Conservation (phyloP, 2,329 filamentous ascomycete species). For the Hypoxylon sp. region DNA sequence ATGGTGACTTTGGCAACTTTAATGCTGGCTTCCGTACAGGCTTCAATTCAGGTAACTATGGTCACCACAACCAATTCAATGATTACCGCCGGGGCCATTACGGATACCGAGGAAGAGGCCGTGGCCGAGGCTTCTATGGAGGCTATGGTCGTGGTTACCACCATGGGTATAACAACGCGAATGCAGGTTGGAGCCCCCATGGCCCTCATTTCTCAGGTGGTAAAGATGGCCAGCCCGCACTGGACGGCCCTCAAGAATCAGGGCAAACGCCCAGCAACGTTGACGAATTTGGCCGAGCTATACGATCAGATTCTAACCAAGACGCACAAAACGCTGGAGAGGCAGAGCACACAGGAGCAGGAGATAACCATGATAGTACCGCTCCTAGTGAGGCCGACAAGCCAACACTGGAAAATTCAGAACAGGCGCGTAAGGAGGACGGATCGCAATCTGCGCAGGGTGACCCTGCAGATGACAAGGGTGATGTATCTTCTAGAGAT, state of each 20-base stretch:
- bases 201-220: slow-evolving; percentile 41
- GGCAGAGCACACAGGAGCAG: slow-evolving; percentile 39
- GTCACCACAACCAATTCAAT: slow-evolving; percentile 80
- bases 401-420: slow-evolving; percentile 45
- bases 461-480: slow-evolving; percentile 50
- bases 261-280: slow-evolving; percentile 50
- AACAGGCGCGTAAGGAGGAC: slow-evolving; percentile 49
- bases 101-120: slow-evolving; percentile 76
- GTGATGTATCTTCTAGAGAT: slow-evolving; percentile 54
- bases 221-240: slow-evolving; percentile 41
- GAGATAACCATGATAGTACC: slow-evolving; percentile 45
- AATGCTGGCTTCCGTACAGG: slow-evolving; percentile 82
- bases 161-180: slow-evolving; percentile 57
- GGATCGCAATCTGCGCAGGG: slow-evolving; percentile 47
- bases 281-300: slow-evolving; percentile 58
- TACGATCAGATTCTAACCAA: slow-evolving; percentile 48
- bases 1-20: slow-evolving; percentile 84
- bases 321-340: slow-evolving; percentile 46
- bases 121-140: slow-evolving; percentile 67
- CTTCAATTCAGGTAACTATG: slow-evolving; percentile 86
- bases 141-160: slow-evolving; percentile 69
- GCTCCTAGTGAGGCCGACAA: slow-evolving; percentile 41
- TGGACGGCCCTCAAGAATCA: slow-evolving; percentile 44
- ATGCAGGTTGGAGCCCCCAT: slow-evolving; percentile 48
- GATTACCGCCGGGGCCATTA: slow-evolving; percentile 79